Evolutionary conservation across 148 eudicot species (phyloP).

Genomic region (Euryodendron excelsum): DNA sequence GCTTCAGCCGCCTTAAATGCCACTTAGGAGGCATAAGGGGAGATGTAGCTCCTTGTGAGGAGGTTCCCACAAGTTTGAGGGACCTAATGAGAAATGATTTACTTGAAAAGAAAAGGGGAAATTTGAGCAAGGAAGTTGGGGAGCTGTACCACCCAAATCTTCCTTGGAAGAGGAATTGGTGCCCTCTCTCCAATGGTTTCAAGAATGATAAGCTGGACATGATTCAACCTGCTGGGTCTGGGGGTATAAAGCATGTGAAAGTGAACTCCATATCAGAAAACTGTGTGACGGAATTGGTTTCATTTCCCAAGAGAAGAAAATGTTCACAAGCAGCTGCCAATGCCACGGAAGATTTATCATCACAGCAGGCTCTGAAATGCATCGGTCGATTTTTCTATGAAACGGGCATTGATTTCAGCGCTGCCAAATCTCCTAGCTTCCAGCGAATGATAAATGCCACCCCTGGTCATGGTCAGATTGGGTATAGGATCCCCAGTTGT

Average conservation of each 20-base stretch:
- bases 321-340: constrained; percentile 13
- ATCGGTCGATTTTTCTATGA: constrained; percentile 64
- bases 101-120: constrained; percentile 23
- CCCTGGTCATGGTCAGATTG: constrained; percentile 13
- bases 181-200: constrained; percentile 13
- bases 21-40: constrained; percentile 50
- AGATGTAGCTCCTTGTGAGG: constrained; percentile 32
- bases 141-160: constrained; percentile 22
- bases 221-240: constrained; percentile 5
- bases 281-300: background rate
- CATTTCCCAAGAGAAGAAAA: constrained; percentile 2
- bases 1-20: constrained; percentile 42
- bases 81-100: constrained; percentile 25
- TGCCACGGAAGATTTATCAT: constrained; percentile 21
- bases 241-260: constrained; percentile 13
- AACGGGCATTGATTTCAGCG: constrained; percentile 41
- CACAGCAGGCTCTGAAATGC: constrained; percentile 24
- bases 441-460: constrained; percentile 35
- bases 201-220: constrained; percentile 8
- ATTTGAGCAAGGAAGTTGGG: constrained; percentile 40
- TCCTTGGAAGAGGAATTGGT: constrained; percentile 35
- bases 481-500: constrained; percentile 37
- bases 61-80: constrained; percentile 40
- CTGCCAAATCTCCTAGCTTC: constrained; percentile 45
- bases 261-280: background rate